Evolutionary conservation across 768 basidiomycete genomes (phyloP), one percentile per base, ranked within the genome.

Genomic region (Amylocystis lapponica): DNA sequence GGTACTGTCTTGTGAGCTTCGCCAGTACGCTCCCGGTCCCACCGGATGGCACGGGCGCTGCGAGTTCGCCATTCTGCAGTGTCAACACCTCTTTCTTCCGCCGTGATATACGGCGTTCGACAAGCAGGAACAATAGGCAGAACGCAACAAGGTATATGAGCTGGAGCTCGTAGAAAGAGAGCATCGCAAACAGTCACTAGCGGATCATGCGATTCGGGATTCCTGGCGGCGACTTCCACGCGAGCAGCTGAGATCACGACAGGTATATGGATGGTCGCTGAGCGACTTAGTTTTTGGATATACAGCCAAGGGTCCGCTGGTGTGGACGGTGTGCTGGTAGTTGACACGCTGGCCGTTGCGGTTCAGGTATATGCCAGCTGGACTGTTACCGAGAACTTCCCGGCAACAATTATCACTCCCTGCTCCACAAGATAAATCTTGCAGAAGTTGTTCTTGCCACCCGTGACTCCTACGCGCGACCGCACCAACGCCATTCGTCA

Each of bases 1-100:
- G 61, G 56, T 86, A 86, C 50, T 76, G 77, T 49, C 65, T 63
- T 2, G 69, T 65, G 7, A 59, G 42, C 27, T 39, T 47, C 17
- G 48, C 37, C 17, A 47, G 21, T 3, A 36, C 46, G 17, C 25
- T 3, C 1, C 27, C 25, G 41, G 43, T 23, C 35, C 27, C 35
- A 21, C 27, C n/a, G 35, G 26, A 20, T 23, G 32, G 23, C 14
- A 39, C 32, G 19, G 50, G 52, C 20, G 38, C 36, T 41, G 45
- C 44, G 12, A 42, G 35, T 8, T 27, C 10, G 20, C 21, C 31
- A 21, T 47, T 44, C n/a, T n/a, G n/a, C n/a, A n/a, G n/a, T n/a
- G 30, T 14, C 5, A 22, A 13, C n/a, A n/a, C n/a, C 22, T 36
- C 43, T 8, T 20, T 20, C n/a, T n/a, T n/a, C n/a, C n/a, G n/a